phyloP scores from a whole-genome alignment of 1,139 yeast species.

The Trichomonascaceae sp. region DNA sequence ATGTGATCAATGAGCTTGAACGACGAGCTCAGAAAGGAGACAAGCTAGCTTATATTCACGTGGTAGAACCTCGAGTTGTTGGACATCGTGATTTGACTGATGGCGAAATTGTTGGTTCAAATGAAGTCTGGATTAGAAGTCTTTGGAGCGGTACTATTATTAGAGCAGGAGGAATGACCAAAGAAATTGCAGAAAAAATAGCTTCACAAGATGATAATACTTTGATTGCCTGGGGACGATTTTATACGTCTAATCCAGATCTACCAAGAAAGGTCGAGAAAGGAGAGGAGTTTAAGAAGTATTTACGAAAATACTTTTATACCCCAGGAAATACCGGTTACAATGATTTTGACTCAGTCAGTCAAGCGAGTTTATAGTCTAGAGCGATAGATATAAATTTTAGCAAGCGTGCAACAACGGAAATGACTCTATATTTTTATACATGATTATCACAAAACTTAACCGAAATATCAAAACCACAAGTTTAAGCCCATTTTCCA shows the following conservation, averaged over 20 bases:
- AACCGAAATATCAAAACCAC: background rate
- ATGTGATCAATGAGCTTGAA: slow-evolving; percentile 29
- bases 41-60: slow-evolving; percentile 43
- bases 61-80: slow-evolving; percentile 43
- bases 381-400: too few relatives aligned
- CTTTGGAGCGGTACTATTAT: slow-evolving; percentile 38
- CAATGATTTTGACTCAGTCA: slow-evolving; percentile 24
- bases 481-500: slow-evolving; percentile 78
- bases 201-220: slow-evolving; percentile 35
- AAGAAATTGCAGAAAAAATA: slow-evolving; percentile 24
- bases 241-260: slow-evolving; percentile 43
- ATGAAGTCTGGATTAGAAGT: slow-evolving; percentile 15
- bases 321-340: slow-evolving; percentile 31
- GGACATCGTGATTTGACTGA: slow-evolving; percentile 19
- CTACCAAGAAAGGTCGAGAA: slow-evolving; percentile 8
- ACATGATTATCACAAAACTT: background rate
- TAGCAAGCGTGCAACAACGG: background rate
- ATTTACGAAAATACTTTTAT: slow-evolving; percentile 35
- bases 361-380: background rate
- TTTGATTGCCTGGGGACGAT: slow-evolving; percentile 42
- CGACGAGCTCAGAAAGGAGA: slow-evolving; percentile 25
- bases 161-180: slow-evolving; percentile 37
- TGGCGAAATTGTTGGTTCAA: slow-evolving; percentile 7
- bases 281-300: slow-evolving; percentile 24
- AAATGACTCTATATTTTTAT: background rate